These are phyloP conservation scores for Lenzites betulinus DNA, from an alignment of 768 basidiomycete species.

Conservation along the genomic window DNA sequence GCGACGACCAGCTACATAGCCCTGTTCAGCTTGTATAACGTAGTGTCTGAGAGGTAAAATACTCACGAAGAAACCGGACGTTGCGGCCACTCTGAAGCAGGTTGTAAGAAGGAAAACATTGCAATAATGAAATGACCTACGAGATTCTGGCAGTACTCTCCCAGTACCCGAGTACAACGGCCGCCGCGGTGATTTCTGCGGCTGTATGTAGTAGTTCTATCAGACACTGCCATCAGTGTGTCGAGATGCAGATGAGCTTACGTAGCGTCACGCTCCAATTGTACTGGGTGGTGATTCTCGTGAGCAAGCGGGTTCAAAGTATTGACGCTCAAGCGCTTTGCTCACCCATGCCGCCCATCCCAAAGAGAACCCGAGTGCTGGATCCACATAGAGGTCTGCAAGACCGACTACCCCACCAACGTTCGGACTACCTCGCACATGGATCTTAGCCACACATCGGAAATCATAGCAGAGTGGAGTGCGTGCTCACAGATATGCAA, in stretches of 20 bases:
- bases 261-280: conserved; percentile 34
- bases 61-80: conserved; percentile 30
- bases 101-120: background rate
- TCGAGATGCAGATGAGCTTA: conserved; percentile 3
- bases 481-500: conserved; percentile 26
- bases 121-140: background rate
- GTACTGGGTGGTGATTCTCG: conserved; percentile 29
- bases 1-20: conserved; percentile 29
- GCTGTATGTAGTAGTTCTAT: conserved; percentile 32
- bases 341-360: conserved; percentile 50
- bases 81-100: conserved; percentile 3
- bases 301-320: conserved; percentile 26
- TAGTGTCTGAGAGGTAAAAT: conserved; percentile 26
- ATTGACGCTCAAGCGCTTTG: background rate
- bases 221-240: background rate
- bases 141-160: conserved; percentile 21
- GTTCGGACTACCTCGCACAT: conserved; percentile 24
- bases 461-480: background rate
- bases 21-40: too few species aligned
- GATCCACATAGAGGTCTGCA: conserved; percentile 55
- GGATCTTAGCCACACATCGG: background rate
- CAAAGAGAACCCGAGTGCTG: conserved; percentile 45
- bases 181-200: conserved; percentile 55
- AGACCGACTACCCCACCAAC: conserved; percentile 39
- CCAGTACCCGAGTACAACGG: conserved; percentile 53